These are phyloP conservation scores for Coemansia sp. DNA, from an alignment of 192 early-diverging fungal genomes.

Conservation along the genomic window DNA sequence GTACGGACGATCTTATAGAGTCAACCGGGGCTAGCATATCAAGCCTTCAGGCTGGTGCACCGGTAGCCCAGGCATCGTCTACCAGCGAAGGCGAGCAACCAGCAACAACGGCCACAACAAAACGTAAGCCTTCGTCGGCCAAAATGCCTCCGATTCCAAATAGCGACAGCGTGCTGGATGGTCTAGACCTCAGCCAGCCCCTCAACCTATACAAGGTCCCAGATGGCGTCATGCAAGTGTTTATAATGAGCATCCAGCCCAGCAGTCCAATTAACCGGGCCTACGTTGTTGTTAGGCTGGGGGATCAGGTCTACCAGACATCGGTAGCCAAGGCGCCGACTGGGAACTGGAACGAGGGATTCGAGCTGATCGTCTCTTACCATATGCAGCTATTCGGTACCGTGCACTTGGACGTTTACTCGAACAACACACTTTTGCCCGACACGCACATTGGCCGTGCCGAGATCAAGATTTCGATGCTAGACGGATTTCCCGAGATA, in stretches of 20 bases:
- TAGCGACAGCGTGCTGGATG: slow-evolving; percentile 34
- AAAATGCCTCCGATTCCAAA: slow-evolving; percentile 28
- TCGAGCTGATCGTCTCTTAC: slow-evolving; percentile 68
- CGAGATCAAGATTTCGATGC: slow-evolving; percentile 63
- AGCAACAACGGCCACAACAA: neutral
- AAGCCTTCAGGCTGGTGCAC: neutral
- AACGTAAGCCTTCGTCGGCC: neutral
- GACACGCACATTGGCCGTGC: slow-evolving; percentile 69
- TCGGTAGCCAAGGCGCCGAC: slow-evolving; percentile 59
- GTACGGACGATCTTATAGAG: neutral
- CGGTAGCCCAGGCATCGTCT: neutral
- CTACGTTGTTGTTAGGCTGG: slow-evolving; percentile 66
- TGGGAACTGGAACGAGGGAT: slow-evolving; percentile 72
- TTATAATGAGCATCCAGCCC: slow-evolving; percentile 60
- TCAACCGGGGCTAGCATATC: neutral
- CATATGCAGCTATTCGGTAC: slow-evolving; percentile 78
- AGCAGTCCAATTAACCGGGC: slow-evolving; percentile 62
- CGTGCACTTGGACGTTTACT: slow-evolving; percentile 69
- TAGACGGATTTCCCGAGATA: slow-evolving; percentile 67
- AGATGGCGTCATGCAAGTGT: slow-evolving; percentile 61
- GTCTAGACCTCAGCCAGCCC: slow-evolving; percentile 48
- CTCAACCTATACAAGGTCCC: slow-evolving; percentile 56
- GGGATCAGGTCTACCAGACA: slow-evolving; percentile 68
- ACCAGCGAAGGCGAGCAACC: neutral
- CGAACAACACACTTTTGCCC: slow-evolving; percentile 61